These are phyloP conservation scores for Phytophthora ohioensis DNA, from an alignment of 352 stramenopile genomes.

Conservation along the genomic window DNA sequence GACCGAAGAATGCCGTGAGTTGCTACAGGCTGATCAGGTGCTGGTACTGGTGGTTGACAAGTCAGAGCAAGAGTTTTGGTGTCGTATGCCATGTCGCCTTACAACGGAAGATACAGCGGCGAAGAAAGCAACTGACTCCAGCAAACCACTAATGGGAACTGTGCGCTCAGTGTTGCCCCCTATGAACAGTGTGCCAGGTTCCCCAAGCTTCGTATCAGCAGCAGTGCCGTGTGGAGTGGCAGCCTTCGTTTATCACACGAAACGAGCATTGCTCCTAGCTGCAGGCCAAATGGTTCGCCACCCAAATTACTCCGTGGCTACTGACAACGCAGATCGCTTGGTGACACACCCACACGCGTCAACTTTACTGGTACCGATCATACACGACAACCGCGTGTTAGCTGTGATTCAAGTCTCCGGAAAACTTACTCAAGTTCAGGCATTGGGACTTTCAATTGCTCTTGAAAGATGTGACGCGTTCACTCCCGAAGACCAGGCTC, in stretches of 20 bases:
- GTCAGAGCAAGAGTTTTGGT: slow-evolving; percentile 83
- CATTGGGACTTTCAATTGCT: slow-evolving; percentile 67
- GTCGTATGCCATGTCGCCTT: slow-evolving; percentile 48
- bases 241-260: slow-evolving; percentile 74
- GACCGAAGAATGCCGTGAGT: slow-evolving; percentile 50
- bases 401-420: slow-evolving; percentile 73
- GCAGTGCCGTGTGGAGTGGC: slow-evolving; percentile 58
- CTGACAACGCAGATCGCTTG: slow-evolving; percentile 71
- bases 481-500: slow-evolving; percentile 59
- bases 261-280: slow-evolving; percentile 62
- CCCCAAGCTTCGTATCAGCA: neutral
- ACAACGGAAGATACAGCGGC: slow-evolving; percentile 4
- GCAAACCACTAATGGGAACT: slow-evolving; percentile 40
- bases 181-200: slow-evolving; percentile 13
- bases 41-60: slow-evolving; percentile 78
- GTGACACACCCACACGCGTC: slow-evolving; percentile 64
- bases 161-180: slow-evolving; percentile 55
- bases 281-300: slow-evolving; percentile 60
- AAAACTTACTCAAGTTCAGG: slow-evolving; percentile 65
- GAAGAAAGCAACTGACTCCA: slow-evolving; percentile 24
- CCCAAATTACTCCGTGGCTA: slow-evolving; percentile 57
- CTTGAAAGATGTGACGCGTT: slow-evolving; percentile 74
- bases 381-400: slow-evolving; percentile 46
- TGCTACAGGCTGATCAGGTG: slow-evolving; percentile 69
- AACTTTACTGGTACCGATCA: slow-evolving; percentile 65